Evolutionary conservation across 306 rosid species (phyloP).

Genomic region (Prunus davidiana): DNA sequence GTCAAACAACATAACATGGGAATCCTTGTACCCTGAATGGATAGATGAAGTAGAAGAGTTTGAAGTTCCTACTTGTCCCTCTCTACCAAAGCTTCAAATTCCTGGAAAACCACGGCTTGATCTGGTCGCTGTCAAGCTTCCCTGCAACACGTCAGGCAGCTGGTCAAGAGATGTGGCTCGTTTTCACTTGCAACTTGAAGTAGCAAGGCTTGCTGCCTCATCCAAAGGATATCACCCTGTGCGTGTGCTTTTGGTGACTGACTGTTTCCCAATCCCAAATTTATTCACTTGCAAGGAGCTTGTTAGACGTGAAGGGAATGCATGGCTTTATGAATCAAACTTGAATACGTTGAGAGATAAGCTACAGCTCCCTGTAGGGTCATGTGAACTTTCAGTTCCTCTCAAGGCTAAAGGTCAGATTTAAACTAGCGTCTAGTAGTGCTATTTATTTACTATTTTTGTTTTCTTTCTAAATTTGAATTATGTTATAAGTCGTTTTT

Average conservation of each 20-base stretch:
- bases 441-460: not conserved
- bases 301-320: constrained; percentile 55
- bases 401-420: constrained; percentile 71
- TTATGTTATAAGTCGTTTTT: not conserved
- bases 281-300: constrained; percentile 72
- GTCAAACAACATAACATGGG: constrained; percentile 70
- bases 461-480: not conserved
- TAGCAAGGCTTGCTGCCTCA: constrained; percentile 75
- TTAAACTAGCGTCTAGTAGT: not conserved
- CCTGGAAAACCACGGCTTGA: constrained; percentile 64
- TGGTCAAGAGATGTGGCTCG: constrained; percentile 96
- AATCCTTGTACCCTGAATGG: constrained; percentile 89
- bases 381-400: constrained; percentile 94
- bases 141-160: constrained; percentile 57
- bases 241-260: constrained; percentile 61
- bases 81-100: constrained; percentile 59
- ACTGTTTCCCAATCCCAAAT: constrained; percentile 80
- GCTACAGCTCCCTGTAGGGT: constrained; percentile 76
- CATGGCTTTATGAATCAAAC: constrained; percentile 78
- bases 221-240: constrained; percentile 67
- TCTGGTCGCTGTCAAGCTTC: constrained; percentile 79
- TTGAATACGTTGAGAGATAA: constrained; percentile 63
- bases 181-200: constrained; percentile 85
- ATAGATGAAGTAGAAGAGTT: constrained; percentile 92
- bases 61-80: constrained; percentile 74